phyloP scores from a whole-genome alignment of 2,329 filamentous ascomycete genomes.

The Escovopsis sp. region DNA sequence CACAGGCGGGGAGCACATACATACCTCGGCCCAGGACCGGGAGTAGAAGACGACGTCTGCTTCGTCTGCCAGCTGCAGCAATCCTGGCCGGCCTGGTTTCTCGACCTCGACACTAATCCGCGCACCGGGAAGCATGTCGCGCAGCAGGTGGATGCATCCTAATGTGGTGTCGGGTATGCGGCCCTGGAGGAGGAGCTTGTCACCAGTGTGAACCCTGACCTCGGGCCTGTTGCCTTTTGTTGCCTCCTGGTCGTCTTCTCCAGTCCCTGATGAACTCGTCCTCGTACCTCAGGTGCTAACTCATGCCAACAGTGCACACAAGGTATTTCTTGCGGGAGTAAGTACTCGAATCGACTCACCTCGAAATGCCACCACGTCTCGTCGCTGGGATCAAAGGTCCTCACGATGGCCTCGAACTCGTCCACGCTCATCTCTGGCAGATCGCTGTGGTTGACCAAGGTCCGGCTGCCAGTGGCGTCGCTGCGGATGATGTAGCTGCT shows the following conservation, averaged over 20 bases:
- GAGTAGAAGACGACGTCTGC: slow-evolving; percentile 66
- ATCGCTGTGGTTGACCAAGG: slow-evolving; percentile 55
- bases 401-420: slow-evolving; percentile 39
- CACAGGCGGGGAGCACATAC: too few species aligned
- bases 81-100: slow-evolving; percentile 47
- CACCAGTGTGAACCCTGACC: not conserved
- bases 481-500: slow-evolving; percentile 58
- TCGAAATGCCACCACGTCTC: slow-evolving; percentile 59
- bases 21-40: slow-evolving; percentile 53
- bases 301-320: too few species aligned
- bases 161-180: slow-evolving; percentile 47
- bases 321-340: not conserved
- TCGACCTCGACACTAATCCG: slow-evolving; percentile 58
- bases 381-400: slow-evolving; percentile 20
- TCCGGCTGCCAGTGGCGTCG: slow-evolving; percentile 42
- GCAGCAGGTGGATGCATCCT: slow-evolving; percentile 43
- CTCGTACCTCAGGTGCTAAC: too few species aligned
- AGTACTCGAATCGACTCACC: slow-evolving; percentile 33
- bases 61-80: slow-evolving; percentile 42
- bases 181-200: slow-evolving; percentile 28
- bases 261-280: too few species aligned
- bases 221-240: not conserved
- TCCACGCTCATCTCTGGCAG: slow-evolving; percentile 50
- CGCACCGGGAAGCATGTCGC: slow-evolving; percentile 26
- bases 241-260: too few species aligned